These are phyloP conservation scores for Zoysia japonica DNA, from an alignment of 176 grass and related monocot species.

Conservation along the genomic window DNA sequence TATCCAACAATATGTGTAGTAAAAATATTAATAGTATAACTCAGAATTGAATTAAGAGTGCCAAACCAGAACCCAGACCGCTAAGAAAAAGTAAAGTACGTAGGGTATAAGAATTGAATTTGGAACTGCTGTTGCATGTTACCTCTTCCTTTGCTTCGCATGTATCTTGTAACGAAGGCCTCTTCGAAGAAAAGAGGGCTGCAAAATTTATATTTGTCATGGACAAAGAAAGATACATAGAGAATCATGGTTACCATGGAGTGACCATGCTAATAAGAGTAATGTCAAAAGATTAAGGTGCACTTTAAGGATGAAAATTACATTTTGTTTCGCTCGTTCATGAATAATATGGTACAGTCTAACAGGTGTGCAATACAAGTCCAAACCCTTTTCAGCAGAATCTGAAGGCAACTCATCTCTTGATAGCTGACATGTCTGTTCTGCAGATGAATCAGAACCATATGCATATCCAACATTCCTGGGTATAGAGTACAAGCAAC, in stretches of 20 bases:
- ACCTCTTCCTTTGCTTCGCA: constrained; percentile 78
- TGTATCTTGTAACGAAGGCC: constrained; percentile 74
- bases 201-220: constrained; percentile 39
- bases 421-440: constrained; percentile 59
- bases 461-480: constrained; percentile 53
- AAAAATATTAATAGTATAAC: not conserved
- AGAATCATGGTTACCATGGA: not conserved
- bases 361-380: constrained; percentile 64
- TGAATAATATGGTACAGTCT: constrained; percentile 67
- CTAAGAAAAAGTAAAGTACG: not conserved
- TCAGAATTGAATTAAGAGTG: not conserved
- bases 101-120: not conserved
- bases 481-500: constrained; percentile 13
- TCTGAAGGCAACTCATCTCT: constrained; percentile 43
- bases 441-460: constrained; percentile 51
- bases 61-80: not conserved
- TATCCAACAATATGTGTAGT: constrained; percentile 8
- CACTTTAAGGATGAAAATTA: constrained; percentile 41
- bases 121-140: constrained; percentile 24
- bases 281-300: constrained; percentile 23
- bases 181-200: constrained; percentile 89
- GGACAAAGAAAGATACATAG: constrained; percentile 21
- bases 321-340: constrained; percentile 53
- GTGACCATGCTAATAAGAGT: not conserved
- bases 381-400: constrained; percentile 58